Conservation (phyloP, 2,329 filamentous ascomycete genomes). For the Colletotrichum tanaceti region DNA sequence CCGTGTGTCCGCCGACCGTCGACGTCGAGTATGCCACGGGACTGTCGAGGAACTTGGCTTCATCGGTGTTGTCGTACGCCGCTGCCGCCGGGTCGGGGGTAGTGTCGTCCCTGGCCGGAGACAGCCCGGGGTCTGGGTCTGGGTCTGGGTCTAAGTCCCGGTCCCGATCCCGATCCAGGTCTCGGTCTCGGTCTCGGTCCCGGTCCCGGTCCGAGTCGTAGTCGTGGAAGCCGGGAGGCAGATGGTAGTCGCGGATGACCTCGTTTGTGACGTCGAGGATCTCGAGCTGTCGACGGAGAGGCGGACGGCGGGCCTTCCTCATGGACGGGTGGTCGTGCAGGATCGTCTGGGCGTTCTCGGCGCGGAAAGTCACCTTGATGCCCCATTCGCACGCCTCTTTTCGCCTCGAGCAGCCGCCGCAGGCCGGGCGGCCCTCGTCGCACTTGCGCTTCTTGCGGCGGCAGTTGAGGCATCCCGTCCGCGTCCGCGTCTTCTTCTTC, state of each 20-base stretch:
- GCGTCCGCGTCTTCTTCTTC: conserved; percentile 49
- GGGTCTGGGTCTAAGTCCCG: conserved; percentile 31
- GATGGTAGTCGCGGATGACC: conserved; percentile 52
- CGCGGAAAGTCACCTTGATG: conserved; percentile 52
- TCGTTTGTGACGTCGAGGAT: conserved; percentile 53
- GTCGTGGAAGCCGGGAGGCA: conserved; percentile 40
- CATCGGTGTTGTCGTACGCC: conserved; percentile 10
- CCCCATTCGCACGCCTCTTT: conserved; percentile 53
- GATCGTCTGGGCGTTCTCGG: conserved; percentile 52
- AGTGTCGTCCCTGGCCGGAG: background rate
- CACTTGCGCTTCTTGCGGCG: conserved; percentile 55
- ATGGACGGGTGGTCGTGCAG: conserved; percentile 50
- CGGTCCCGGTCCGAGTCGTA: conserved; percentile 34
- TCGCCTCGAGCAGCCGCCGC: conserved; percentile 50
- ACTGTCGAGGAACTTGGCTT: conserved; percentile 22
- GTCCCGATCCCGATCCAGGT: too few relatives aligned
- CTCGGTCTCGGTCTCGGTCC: too few relatives aligned
- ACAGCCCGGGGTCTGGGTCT: conserved; percentile 17
- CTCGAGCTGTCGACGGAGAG: conserved; percentile 46
- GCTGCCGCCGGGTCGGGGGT: background rate
- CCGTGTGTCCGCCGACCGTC: conserved; percentile 21
- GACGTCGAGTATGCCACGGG: conserved; percentile 30
- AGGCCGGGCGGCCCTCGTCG: conserved; percentile 51
- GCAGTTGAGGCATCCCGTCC: conserved; percentile 53
- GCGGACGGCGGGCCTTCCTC: conserved; percentile 45